A percentile compares a stretch with the other conserved stretches of the same genome.
Evolutionary conservation across 2,329 filamentous ascomycete genomes (phyloP).

Genomic region (Exserohilum turcica): DNA sequence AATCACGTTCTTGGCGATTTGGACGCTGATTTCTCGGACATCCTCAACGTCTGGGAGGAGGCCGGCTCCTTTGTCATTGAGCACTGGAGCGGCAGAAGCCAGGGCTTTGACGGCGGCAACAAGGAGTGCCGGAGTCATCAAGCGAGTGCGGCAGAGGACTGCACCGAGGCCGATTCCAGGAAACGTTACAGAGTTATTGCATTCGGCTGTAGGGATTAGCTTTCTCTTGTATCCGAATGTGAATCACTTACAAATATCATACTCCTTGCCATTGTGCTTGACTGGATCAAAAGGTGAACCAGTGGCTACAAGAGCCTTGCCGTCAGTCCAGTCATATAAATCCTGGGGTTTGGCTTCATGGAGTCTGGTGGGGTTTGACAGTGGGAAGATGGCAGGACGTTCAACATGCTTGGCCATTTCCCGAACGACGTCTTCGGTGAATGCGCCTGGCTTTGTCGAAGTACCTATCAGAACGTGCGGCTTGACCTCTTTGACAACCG

Average conservation of each 20-base stretch:
- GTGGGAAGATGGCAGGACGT: conserved; percentile 82
- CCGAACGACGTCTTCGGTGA: conserved; percentile 73
- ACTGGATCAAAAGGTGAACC: conserved; percentile 83
- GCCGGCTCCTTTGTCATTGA: conserved; percentile 65
- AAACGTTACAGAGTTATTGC: conserved; percentile 87
- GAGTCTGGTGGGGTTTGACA: conserved; percentile 83
- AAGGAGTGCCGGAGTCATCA: conserved; percentile 78
- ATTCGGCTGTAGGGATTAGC: conserved; percentile 65
- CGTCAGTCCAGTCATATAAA: conserved; percentile 77
- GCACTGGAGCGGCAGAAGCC: conserved; percentile 71
- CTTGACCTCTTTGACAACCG: conserved; percentile 71
- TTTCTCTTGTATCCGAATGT: not conserved
- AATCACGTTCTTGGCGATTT: conserved; percentile 78
- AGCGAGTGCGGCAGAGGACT: conserved; percentile 69
- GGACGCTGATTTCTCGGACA: conserved; percentile 75
- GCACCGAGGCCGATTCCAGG: conserved; percentile 83
- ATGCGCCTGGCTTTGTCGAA: conserved; percentile 75
- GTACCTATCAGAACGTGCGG: conserved; percentile 85
- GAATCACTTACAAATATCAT: conserved; percentile 57
- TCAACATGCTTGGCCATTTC: conserved; percentile 77
- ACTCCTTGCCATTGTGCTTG: conserved; percentile 59
- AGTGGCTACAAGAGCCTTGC: conserved; percentile 78
- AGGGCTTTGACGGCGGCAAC: conserved; percentile 78
- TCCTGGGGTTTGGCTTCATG: conserved; percentile 82
- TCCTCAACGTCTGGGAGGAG: conserved; percentile 76